These are phyloP conservation scores for Waltergamsia citrina DNA, from an alignment of 2,329 filamentous ascomycete genomes.

Conservation along the genomic window DNA sequence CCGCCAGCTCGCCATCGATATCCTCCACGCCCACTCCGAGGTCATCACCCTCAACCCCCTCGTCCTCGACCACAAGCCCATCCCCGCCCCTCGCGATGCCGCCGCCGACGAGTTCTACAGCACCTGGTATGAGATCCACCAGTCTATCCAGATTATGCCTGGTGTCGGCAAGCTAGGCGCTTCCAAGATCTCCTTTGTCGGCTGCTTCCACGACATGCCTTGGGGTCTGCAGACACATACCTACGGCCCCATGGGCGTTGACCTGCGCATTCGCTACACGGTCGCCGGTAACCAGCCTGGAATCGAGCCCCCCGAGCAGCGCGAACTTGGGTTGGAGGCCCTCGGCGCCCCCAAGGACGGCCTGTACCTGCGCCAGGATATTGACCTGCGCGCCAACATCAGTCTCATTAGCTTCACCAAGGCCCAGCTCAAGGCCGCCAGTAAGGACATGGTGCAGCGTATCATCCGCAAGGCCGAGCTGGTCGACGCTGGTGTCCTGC, in stretches of 20 bases:
- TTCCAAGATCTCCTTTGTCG: slow-evolving; percentile 58
- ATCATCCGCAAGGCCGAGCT: slow-evolving; percentile 65
- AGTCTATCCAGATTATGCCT: slow-evolving; percentile 59
- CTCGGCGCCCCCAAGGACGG: slow-evolving; percentile 55
- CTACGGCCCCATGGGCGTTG: slow-evolving; percentile 57
- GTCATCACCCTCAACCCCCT: slow-evolving; percentile 64
- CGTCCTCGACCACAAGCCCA: slow-evolving; percentile 52
- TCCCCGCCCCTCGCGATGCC: slow-evolving; percentile 58
- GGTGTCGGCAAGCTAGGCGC: slow-evolving; percentile 56
- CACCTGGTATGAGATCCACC: slow-evolving; percentile 64
- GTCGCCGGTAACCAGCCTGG: slow-evolving; percentile 61
- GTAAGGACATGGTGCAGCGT: slow-evolving; percentile 57
- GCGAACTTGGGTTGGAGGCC: slow-evolving; percentile 49
- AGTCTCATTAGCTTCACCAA: slow-evolving; percentile 57
- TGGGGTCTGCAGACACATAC: slow-evolving; percentile 65
- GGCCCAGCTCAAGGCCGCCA: slow-evolving; percentile 55
- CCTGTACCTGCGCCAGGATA: slow-evolving; percentile 59
- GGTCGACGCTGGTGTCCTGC: slow-evolving; percentile 54
- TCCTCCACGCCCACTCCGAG: slow-evolving; percentile 61
- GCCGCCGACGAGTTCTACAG: slow-evolving; percentile 62
- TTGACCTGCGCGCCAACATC: slow-evolving; percentile 62
- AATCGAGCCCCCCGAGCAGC: slow-evolving; percentile 48
- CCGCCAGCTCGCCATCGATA: slow-evolving; percentile 62
- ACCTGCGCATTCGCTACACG: slow-evolving; percentile 59
- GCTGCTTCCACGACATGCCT: slow-evolving; percentile 63